These are phyloP conservation scores for Calonectria hawksworthii DNA, from an alignment of 2,329 filamentous ascomycete species.

Conservation along the genomic window DNA sequence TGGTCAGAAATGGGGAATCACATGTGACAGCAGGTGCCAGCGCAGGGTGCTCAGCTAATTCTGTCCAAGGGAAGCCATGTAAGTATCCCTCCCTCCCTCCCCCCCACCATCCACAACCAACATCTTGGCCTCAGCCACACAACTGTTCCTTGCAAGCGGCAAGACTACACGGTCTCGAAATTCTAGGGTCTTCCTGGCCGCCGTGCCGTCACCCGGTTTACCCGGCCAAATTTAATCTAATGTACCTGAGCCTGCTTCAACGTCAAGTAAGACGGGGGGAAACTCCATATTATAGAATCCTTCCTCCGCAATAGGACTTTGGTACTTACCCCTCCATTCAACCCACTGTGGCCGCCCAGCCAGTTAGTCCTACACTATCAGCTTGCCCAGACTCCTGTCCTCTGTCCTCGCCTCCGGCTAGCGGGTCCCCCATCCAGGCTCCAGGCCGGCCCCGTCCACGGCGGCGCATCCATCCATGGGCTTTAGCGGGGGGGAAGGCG, in stretches of 20 bases:
- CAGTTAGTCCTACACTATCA: conserved; percentile 25
- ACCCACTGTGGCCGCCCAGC: not conserved
- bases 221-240: not conserved
- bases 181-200: not conserved
- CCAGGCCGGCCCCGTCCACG: conserved; percentile 30
- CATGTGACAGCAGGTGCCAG: not conserved
- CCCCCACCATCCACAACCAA: not conserved
- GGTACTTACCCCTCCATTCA: not conserved
- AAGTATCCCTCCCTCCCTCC: not conserved
- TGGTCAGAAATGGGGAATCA: conserved; percentile 1
- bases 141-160: not conserved
- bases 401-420: conserved; percentile 11
- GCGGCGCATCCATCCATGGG: not conserved
- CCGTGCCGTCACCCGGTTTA: not conserved
- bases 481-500: conserved; percentile 7
- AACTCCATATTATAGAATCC: not conserved
- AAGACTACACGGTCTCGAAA: not conserved
- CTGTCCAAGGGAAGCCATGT: not conserved
- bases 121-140: conserved; percentile 6
- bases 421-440: conserved; percentile 4
- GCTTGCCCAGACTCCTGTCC: not conserved
- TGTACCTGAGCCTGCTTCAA: not conserved
- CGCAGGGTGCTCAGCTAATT: not conserved
- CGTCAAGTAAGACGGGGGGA: not conserved
- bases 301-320: not conserved